A percentile compares a stretch with the other conserved stretches of the same genome.
Evolutionary conservation across 23 red algal genomes (phyloP).

Genomic region (Pyropia haitanensis): DNA sequence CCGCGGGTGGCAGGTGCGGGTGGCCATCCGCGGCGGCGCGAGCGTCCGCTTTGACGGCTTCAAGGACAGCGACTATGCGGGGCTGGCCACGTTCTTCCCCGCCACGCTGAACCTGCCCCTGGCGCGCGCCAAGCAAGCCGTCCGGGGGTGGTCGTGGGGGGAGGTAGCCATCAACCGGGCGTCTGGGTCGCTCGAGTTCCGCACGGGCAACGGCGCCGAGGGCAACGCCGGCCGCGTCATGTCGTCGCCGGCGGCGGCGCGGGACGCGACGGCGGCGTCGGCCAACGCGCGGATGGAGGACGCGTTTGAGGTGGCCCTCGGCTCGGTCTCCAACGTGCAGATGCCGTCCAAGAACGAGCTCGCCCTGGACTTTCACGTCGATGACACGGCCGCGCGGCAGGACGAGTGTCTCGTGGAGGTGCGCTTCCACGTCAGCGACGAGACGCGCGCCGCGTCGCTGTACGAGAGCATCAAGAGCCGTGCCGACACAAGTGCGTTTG

Average conservation of each 20-base stretch:
- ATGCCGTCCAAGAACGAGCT: conserved; percentile 71
- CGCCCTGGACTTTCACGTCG: conserved; percentile 91
- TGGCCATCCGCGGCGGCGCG: conserved; percentile 28
- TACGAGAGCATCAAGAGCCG: conserved; percentile 59
- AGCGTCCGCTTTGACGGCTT: conserved; percentile 74
- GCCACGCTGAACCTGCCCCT: conserved; percentile 29
- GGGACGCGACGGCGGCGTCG: conserved; percentile 2
- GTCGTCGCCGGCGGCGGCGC: neutral
- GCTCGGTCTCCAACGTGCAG: conserved; percentile 79
- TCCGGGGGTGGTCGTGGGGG: conserved; percentile 77
- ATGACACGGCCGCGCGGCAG: conserved; percentile 80
- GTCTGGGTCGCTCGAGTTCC: conserved; percentile 43
- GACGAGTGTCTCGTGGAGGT: conserved; percentile 95
- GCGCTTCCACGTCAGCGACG: conserved; percentile 62
- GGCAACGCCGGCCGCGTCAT: too few species aligned
- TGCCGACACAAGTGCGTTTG: conserved; percentile 79
- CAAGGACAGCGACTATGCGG: conserved; percentile 21
- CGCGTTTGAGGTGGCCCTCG: conserved; percentile 76
- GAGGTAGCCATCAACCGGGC: conserved; percentile 39
- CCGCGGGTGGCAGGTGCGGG: conserved; percentile 60
- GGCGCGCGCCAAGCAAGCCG: conserved; percentile 40
- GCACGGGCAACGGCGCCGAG: conserved; percentile 32
- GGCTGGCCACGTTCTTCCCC: conserved; percentile 29
- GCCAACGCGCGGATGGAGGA: conserved; percentile 43
- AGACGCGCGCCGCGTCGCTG: conserved; percentile 52